Evolutionary conservation across 352 stramenopile species (phyloP), one percentile per base, ranked within the genome.

Genomic region (Phytopythium delawarense): DNA sequence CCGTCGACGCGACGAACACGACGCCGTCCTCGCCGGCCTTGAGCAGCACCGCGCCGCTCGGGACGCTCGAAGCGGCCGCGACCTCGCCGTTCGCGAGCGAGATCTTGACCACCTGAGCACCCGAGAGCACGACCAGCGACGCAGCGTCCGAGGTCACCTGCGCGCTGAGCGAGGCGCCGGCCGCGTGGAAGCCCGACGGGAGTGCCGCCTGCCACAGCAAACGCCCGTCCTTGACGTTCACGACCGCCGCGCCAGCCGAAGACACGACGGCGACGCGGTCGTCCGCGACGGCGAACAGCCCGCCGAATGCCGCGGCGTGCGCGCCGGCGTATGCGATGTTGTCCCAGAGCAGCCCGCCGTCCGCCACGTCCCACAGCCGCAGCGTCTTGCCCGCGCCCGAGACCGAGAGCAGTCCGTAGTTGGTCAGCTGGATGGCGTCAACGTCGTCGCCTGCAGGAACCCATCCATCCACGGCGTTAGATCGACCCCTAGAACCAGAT

Each of bases 281-380:
- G 16, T 79, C 75, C 15, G 75, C 66, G 21, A 87, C 57, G 34
- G 75, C 63, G 30, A 88, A 75, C 20, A 87, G 59, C 0, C 69
- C 72, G 21, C 62, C 65, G 53, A 88, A 86, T 20, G 76, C 51
- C 11, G 64, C 46, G 32, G 48, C 65, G 30, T 61, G 51, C 32
- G 52, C 56, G 16, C 68, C 64, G 0, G 60, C n/a, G 51, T 67
- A 75, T 11, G 68, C 72, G 15, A 81, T 62, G 52, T 79, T 76
- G 58, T 94, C 80, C 85, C 85, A 94, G 13, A 89, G 58, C 48
- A 94, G 54, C n/a, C 74, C 67, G 15, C 85, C 85, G 23, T 87
- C 66, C 2, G 73, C 71, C 0, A 71, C 48, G 52, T 94, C 83
- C 85, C 85, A 94, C 58, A 92, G 66, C 4, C 83, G 72, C 51